These are phyloP conservation scores for Thraustochytrium striatum DNA, from an alignment of 352 stramenopile species.

Conservation along the genomic window DNA sequence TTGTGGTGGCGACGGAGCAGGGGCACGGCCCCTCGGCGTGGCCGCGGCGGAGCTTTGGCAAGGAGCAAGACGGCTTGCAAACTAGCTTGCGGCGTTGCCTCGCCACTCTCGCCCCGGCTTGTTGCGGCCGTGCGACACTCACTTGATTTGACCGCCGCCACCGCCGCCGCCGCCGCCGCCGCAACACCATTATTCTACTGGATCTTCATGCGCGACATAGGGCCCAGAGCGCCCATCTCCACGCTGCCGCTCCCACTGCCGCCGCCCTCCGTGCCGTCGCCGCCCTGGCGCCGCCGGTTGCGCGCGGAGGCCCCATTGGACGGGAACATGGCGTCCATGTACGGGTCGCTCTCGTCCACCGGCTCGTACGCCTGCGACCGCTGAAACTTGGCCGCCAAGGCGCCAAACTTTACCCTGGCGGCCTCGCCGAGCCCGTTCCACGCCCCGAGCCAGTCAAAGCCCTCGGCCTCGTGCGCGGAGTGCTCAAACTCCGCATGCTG, in stretches of 20 bases:
- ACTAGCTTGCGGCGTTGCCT: background rate
- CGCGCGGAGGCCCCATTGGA: background rate
- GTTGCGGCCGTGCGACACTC: background rate
- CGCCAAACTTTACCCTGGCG: conserved; percentile 29
- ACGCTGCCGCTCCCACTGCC: too few species aligned
- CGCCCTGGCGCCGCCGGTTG: background rate
- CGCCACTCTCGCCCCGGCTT: background rate
- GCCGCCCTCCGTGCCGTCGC: background rate
- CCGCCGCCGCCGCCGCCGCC: background rate
- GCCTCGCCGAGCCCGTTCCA: conserved; percentile 31
- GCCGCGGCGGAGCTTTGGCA: background rate
- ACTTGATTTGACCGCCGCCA: background rate
- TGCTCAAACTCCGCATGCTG: conserved; percentile 23
- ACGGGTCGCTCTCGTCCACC: too few species aligned
- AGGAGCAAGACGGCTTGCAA: background rate
- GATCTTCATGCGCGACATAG: background rate
- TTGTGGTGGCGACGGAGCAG: background rate
- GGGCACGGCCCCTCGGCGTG: background rate
- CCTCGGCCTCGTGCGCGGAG: background rate
- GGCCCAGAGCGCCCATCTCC: background rate
- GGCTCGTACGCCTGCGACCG: too few species aligned
- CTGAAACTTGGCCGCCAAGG: too few species aligned
- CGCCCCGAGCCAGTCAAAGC: background rate
- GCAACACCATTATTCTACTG: background rate
- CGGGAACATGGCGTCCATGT: background rate